A percentile compares a stretch with the other conserved stretches of the same genome.
phyloP scores from a whole-genome alignment of 2,329 filamentous ascomycete genomes.

The Claviceps maximensis region DNA sequence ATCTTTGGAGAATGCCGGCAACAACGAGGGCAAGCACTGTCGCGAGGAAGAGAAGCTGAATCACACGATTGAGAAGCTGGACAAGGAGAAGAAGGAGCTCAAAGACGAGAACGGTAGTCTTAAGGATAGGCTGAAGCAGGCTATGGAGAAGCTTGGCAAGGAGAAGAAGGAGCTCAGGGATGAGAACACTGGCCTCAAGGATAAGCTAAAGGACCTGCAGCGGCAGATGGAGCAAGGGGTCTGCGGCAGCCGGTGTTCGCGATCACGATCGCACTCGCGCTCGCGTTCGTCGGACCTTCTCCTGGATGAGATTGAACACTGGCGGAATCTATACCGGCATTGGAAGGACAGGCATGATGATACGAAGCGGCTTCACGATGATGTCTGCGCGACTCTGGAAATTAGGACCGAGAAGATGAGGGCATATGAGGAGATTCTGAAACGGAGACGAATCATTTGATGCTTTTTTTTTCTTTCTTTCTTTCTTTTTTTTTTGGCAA shows the following conservation, averaged over 20 bases:
- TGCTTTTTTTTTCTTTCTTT: too few species aligned
- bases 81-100: conserved; percentile 23
- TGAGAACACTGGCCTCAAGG: conserved; percentile 21
- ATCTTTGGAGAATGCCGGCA: conserved; percentile 21
- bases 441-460: conserved; percentile 5
- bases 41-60: conserved; percentile 19
- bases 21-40: conserved; percentile 17
- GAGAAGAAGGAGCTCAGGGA: conserved; percentile 9
- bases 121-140: conserved; percentile 18
- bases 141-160: conserved; percentile 21
- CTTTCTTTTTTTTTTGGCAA: too few species aligned
- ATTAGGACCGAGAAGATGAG: conserved; percentile 19
- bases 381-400: conserved; percentile 17
- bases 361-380: conserved; percentile 15
- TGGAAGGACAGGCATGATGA: conserved; percentile 20
- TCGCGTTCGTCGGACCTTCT: conserved; percentile 19
- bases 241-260: too few species aligned
- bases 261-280: too few species aligned
- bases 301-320: conserved; percentile 19
- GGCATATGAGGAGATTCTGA: conserved; percentile 22
- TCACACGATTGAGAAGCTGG: conserved; percentile 20
- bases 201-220: conserved; percentile 21
- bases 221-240: conserved; percentile 18
- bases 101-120: conserved; percentile 20
- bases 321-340: conserved; percentile 19